Evolutionary conservation across 2,329 filamentous ascomycete species (phyloP).

Genomic region (Fusarium abutilonis): DNA sequence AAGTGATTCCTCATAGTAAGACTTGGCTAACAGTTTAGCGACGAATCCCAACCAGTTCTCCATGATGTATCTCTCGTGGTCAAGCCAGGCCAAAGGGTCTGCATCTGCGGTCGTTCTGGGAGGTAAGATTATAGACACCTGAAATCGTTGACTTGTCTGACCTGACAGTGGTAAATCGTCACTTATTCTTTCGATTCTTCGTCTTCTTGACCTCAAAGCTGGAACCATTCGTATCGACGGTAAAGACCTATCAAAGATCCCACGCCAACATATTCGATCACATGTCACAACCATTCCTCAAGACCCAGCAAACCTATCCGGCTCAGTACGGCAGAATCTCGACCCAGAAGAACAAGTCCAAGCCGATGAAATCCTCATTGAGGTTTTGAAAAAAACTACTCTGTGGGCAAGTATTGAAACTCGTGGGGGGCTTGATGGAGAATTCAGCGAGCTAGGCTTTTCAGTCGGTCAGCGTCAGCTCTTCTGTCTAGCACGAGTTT

Average conservation of each 20-base stretch:
- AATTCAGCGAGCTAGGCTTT: constrained; percentile 48
- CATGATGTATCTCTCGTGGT: constrained; percentile 32
- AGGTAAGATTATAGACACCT: background rate
- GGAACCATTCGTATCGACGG: constrained; percentile 56
- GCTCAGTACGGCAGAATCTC: constrained; percentile 59
- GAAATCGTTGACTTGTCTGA: background rate
- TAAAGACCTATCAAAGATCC: constrained; percentile 53
- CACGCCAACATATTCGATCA: constrained; percentile 55
- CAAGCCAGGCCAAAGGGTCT: constrained; percentile 57
- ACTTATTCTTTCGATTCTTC: constrained; percentile 58
- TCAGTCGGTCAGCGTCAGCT: constrained; percentile 60
- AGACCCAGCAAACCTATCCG: constrained; percentile 58
- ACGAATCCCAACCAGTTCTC: constrained; percentile 27
- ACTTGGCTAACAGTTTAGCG: constrained; percentile 20
- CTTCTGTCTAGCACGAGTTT: constrained; percentile 58
- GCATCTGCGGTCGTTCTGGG: constrained; percentile 62
- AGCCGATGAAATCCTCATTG: constrained; percentile 53
- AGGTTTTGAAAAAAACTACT: constrained; percentile 56
- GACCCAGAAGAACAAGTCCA: constrained; percentile 51
- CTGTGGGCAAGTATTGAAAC: constrained; percentile 54
- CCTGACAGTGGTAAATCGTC: constrained; percentile 60
- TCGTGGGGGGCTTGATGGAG: constrained; percentile 51
- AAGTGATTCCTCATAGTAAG: background rate
- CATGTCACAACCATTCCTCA: constrained; percentile 59
- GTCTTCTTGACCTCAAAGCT: constrained; percentile 56